Evolutionary conservation across 345 rosid genomes (phyloP), one percentile per base, ranked within the genome.

Genomic region (Corymbia maculata): DNA sequence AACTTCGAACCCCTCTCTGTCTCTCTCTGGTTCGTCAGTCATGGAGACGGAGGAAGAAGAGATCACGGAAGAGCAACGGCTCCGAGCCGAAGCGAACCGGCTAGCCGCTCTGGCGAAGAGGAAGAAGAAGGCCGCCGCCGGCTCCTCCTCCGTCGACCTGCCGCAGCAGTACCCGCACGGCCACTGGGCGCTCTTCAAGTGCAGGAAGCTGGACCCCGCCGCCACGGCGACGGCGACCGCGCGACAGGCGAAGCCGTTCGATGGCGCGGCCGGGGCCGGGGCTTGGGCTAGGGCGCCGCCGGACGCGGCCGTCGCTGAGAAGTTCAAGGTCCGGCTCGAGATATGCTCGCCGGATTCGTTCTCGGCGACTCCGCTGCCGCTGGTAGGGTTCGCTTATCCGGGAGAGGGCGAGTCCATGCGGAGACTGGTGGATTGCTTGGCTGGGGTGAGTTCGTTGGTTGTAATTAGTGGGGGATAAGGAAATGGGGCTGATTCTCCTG

Each of bases 271-370:
- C 61, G 59, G 57, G 57, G 57, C 24, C n/a, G n/a, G 42, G 2
- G 59, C 26, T 6, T 49, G 28, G 82, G 82, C 49, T 5, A 22
- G 49, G 82, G 28, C 82, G 44, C 82, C 49, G 24, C 0, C 87
- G 52, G 89, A 17, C 15, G 87, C 89, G 26, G 92, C 49, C 7
- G 86, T 88, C 49, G 85, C 91, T 45, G 93, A 91, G 59, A 94
- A 91, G 52, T 96, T 96, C 91, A 91, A 88, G 59, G 97, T 91
- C 90, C 92, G 94, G 91, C 95, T 97, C 80, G 99, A 97, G 94
- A 95, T 97, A 45, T 95, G 95, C 93, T 94, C 98, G 42, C 96
- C 98, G 49, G 97, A 97, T 90, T 95, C 97, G 86, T 97, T 97
- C 91, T 93, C 96, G 13, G 92, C 92, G 85, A 93, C 95, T 57